Conservation (phyloP, 1,284 basidiomycete species). For the Naganishia sp. region DNA sequence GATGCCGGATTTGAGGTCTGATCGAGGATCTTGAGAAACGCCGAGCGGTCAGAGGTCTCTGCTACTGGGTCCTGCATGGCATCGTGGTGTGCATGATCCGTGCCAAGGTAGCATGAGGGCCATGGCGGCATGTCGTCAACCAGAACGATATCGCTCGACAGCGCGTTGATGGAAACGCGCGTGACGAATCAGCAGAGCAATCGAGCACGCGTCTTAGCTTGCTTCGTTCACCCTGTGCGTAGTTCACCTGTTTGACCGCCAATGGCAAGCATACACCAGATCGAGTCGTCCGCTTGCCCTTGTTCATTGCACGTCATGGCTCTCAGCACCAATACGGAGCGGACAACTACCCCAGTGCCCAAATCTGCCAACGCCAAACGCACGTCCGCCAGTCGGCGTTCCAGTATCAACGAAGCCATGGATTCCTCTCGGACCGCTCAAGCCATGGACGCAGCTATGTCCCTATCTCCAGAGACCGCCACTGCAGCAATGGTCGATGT, state of each 20-base stretch:
- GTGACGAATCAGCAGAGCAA: background rate
- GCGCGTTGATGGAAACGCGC: constrained; percentile 4
- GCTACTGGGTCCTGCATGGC: background rate
- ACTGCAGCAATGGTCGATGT: constrained; percentile 23
- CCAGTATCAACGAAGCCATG: background rate
- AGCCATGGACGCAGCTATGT: background rate
- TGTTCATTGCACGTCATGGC: background rate
- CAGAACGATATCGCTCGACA: background rate
- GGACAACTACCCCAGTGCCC: background rate
- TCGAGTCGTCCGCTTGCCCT: too few relatives aligned
- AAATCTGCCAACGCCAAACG: background rate
- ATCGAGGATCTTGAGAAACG: constrained; percentile 55
- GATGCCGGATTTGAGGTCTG: constrained; percentile 68
- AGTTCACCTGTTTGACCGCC: background rate
- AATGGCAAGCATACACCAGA: too few relatives aligned
- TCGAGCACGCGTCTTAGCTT: background rate
- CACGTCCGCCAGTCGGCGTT: background rate
- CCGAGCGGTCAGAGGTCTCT: constrained; percentile 1
- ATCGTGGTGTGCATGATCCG: background rate
- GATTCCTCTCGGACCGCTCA: constrained; percentile 14
- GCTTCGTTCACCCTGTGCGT: background rate
- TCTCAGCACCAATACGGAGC: background rate
- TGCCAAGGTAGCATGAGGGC: background rate
- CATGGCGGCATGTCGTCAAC: background rate
- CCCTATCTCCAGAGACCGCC: background rate